Evolutionary conservation across 2,329 filamentous ascomycete genomes (phyloP), one percentile per base, ranked within the genome.

Genomic region (Arthroderma sp.): DNA sequence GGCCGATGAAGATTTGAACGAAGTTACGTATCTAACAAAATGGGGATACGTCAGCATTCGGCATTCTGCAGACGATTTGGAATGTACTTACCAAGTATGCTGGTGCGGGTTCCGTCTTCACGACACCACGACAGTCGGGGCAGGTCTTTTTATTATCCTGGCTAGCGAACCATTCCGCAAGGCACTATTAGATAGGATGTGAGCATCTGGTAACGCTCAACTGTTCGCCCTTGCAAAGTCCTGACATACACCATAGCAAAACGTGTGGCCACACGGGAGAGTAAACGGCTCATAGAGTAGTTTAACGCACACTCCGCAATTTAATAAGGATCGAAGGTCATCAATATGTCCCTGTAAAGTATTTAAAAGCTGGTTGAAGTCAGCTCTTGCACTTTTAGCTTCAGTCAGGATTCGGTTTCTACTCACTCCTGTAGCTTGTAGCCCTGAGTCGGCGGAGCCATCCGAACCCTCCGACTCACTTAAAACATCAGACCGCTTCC

Each of bases 201-300:
- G 34, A 7, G 9, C 7, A 34, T 9, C 7, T 29, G 32, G 9
- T 8, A 15, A 10, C 6, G 36, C 4, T 6, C 6, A 30, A 29
- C 22, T 10, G 38, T 40, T 5, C 6, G 2, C 9, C 28, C 5
- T n/a, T 41, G 32, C 9, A 29, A 11, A 11, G 31, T n/a, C 6
- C 58, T 15, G 15, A 62, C 72, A 59, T 51, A 77, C 74, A 38
- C 73, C 76, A 57, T 84, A 84, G 64, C 80, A 84, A 61, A 82
- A 83, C 5, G 80, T 83, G 58, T 84, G 80, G 3, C 80, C 80
- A 54, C 80, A 84, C 5, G 69, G 69, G 43, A 83, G 70, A 11
- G 76, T 80, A 61, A 77, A 84, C 1, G 80, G 80, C 59, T 83
- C 79, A 61, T 82, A 83, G 41, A 83, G 70, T 40, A 80, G 71